Base-by-base conservation (phyloP, 768 basidiomycete species). In the Russula emetica region DNA sequence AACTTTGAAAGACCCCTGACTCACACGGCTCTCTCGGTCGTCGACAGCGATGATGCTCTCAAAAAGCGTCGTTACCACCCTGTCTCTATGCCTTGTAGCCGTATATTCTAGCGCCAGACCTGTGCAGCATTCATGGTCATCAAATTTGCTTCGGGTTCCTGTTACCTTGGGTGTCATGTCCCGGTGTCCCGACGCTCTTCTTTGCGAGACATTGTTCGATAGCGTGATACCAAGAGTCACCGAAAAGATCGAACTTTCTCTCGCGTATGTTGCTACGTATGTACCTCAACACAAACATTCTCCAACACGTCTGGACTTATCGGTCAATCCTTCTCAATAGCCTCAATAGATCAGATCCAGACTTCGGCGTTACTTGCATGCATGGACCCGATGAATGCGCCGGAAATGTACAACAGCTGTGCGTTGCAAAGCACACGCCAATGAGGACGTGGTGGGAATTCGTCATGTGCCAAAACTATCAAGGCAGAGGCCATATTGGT, bases 401-500 rank as follows among this genome's bases (percentile, higher is more conserved):
- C 16, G 94, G 91, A 49, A 94, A 96, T 76, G 84, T 93, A 20
- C 90, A 97, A 63, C 86, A 97, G 72, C 79, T 97, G 30, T 98
- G 95, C 73, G 88, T 81, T 34, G 78, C 81, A 60, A 84, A 85
- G 71, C 79, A 90, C 65, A 76, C 81, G 26, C 74, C 79, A 26
- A 74, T 76, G 45, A 67, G 73, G n/a, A 77, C 76, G 24, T 93
- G 90, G 89, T 95, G 92, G 93, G 76, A 83, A 57, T 94, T 92
- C 69, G 78, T 93, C 24, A 85, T 83, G 63, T 94, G 93, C 73
- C 83, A 91, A 70, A 92, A 93, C 72, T 85, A 78, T 68, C 78
- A 84, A 68, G 87, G 83, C n/a, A 67, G 79, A 9, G 76, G 79
- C 26, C 75, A 80, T 34, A 83, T 96, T 52, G 94, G 94, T 20